Evolutionary conservation across 2,329 filamentous ascomycete genomes (phyloP), one percentile per base, ranked within the genome.

Genomic region (Claviceps humidiphila): DNA sequence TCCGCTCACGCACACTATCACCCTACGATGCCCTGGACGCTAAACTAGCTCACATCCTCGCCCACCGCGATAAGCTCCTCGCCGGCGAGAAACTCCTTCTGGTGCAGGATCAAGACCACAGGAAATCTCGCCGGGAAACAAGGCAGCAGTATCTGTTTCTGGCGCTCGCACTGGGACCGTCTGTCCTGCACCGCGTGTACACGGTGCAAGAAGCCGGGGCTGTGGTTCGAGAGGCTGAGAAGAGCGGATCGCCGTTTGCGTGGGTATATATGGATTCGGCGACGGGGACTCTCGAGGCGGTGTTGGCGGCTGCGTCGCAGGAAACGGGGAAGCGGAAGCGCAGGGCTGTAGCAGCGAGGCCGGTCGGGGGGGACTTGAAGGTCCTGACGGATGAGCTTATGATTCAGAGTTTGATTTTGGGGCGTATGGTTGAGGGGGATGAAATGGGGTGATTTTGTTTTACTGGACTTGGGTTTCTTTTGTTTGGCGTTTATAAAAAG

Each of bases 361-460:
- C 53, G 16, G 61, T 69, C 44, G 70, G 74, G 13, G 73, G 75
- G 59, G 76, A 68, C 55, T 73, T 89, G 40, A 78, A 76, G 56
- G 76, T 93, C 45, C 77, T 95, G 50, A 85, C 83, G 52, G 85
- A 94, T 64, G 91, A 97, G 68, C 81, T 91, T 63, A 81, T 97
- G 22, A 83, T 95, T 52, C 91, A 98, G 73, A 96, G 89, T 66
- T 71, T 97, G 54, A 96, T 98, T 57, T 66, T 95, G 49, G 91
- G 90, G 1, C 80, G 82, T 55, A 69, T 96, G 58, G 78, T 89
- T 50, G 84, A 87, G 56, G 77, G 80, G 49, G 74, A 70, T 17
- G 45, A 38, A 20, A 47, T 44, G 30, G 39, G 20, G 6, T 47
- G 46, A 38, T 13, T 38, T 44, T 17, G 9, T 49, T 34, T 47